Evolutionary conservation across 208 protist species (phyloP).

Genomic region (Leishmania tarentolae): DNA sequence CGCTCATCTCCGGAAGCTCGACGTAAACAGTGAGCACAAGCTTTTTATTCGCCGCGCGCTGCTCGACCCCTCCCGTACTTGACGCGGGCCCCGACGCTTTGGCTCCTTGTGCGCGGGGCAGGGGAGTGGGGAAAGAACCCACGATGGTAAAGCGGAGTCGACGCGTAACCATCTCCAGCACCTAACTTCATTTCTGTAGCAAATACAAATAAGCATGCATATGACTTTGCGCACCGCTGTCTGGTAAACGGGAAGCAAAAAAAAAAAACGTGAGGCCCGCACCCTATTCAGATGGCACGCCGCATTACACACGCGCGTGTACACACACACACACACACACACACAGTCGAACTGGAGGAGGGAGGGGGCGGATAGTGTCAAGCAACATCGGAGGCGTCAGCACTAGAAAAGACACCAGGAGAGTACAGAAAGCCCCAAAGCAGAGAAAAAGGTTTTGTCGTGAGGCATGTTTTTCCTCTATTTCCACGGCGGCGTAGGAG

Average conservation of each 20-base stretch:
- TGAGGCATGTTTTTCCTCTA: not conserved
- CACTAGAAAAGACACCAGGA: not conserved
- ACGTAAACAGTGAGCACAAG: not conserved
- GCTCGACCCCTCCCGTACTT: not conserved
- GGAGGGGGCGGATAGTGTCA: not conserved
- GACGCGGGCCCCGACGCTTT: not conserved
- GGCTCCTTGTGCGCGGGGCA: not conserved
- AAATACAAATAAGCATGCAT: no score
- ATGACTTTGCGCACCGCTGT: no score
- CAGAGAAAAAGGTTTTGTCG: not conserved
- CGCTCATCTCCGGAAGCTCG: not conserved
- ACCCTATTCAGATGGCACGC: no score
- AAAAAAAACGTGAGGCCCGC: not conserved
- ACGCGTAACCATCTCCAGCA: not conserved
- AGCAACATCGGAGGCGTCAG: not conserved
- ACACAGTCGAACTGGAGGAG: not conserved
- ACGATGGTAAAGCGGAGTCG: not conserved
- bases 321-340: not conserved
- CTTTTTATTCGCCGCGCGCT: no score
- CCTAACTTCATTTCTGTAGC: not conserved
- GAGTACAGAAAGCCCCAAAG: not conserved
- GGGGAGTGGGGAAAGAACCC: not conserved
- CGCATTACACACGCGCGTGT: no score
- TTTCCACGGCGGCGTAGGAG: slow-evolving; percentile 20
- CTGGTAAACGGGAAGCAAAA: not conserved